These are phyloP conservation scores for Camelina sativa DNA, from an alignment of 345 rosid species.

Conservation along the genomic window DNA sequence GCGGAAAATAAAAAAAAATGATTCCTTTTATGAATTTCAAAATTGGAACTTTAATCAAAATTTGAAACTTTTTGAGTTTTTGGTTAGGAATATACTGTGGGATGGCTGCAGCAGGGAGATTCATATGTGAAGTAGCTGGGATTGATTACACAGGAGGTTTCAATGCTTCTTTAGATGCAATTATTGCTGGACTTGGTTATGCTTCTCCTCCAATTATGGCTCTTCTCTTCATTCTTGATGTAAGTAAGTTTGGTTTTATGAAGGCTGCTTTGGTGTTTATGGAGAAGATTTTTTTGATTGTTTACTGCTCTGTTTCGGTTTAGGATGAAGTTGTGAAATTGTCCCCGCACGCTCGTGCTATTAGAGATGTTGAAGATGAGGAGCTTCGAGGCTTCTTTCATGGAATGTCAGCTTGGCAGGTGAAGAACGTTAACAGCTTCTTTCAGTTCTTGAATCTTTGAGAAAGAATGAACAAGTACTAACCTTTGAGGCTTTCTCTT, in stretches of 20 bases:
- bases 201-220: conserved; percentile 97
- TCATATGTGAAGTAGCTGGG: conserved; percentile 81
- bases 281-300: not conserved
- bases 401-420: conserved; percentile 99
- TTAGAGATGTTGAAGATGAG: conserved; percentile 98
- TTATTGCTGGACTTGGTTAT: conserved; percentile 85
- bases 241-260: conserved; percentile 40
- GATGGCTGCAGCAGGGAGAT: conserved; percentile 86
- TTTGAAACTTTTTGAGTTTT: not conserved
- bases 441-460: conserved; percentile 8
- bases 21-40: not conserved
- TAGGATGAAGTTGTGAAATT: conserved; percentile 96
- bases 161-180: conserved; percentile 71
- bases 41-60: too few species aligned
- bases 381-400: conserved; percentile 90
- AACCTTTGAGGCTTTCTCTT: not conserved
- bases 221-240: conserved; percentile 91
- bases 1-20: not conserved
- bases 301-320: conserved; percentile 16
- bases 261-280: not conserved
- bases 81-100: conserved; percentile 81
- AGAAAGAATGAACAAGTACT: not conserved
- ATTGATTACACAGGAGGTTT: conserved; percentile 87
- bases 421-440: conserved; percentile 9
- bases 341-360: conserved; percentile 97